Conservation (phyloP, 371 early-diverging fungal genomes). For the Mycotypha africana region DNA sequence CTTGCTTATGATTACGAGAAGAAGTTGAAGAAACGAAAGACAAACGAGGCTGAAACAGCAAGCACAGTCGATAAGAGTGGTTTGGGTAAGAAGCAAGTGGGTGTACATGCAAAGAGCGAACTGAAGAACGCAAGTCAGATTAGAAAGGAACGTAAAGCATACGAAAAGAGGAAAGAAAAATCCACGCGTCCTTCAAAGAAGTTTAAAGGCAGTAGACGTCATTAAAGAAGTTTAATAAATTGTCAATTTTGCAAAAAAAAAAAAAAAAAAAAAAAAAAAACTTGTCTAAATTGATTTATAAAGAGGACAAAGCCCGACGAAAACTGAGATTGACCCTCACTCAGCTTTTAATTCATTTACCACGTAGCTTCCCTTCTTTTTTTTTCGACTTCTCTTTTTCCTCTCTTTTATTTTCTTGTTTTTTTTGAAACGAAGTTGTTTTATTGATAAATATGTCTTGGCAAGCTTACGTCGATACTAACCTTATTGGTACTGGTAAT, state of each 20-base stretch:
- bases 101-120: slow-evolving; percentile 61
- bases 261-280: too few relatives aligned
- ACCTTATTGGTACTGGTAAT: slow-evolving; percentile 75
- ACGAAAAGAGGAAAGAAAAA: slow-evolving; percentile 74
- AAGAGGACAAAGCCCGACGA: too few relatives aligned
- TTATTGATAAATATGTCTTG: slow-evolving; percentile 62
- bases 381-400: slow-evolving; percentile 1
- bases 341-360: too few relatives aligned
- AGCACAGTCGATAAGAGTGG: slow-evolving; percentile 22
- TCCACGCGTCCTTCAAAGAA: slow-evolving; percentile 41
- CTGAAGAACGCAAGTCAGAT: slow-evolving; percentile 82
- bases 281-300: too few relatives aligned
- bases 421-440: not conserved
- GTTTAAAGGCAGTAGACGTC: not conserved
- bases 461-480: slow-evolving; percentile 83
- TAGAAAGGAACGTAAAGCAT: slow-evolving; percentile 72
- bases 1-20: slow-evolving; percentile 58
- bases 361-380: too few relatives aligned
- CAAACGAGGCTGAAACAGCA: slow-evolving; percentile 19
- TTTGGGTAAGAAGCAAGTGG: slow-evolving; percentile 49
- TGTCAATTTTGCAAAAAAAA: too few relatives aligned
- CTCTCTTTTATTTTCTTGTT: slow-evolving; percentile 4
- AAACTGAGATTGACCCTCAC: too few relatives aligned
- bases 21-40: slow-evolving; percentile 60
- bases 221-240: not conserved